phyloP scores from a whole-genome alignment of 176 grass and related monocot genomes.

The Carex littledalei region DNA sequence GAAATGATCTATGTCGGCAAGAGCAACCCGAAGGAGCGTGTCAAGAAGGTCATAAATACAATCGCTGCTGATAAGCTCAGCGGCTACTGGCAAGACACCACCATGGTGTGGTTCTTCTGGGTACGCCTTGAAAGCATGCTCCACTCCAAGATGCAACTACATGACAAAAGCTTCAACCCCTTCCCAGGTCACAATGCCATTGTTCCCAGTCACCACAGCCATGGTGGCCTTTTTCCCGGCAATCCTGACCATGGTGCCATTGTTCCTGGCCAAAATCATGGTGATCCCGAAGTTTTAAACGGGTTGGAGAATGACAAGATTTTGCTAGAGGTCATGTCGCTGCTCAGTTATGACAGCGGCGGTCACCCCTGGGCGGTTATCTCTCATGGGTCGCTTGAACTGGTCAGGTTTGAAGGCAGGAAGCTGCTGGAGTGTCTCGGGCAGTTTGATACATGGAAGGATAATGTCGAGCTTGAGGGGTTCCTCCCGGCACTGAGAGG shows the following conservation, averaged over 20 bases:
- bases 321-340: constrained; percentile 35
- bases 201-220: not conserved
- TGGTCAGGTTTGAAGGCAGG: constrained; percentile 22
- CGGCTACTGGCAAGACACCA: constrained; percentile 32
- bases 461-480: not conserved
- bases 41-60: constrained; percentile 10
- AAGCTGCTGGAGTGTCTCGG: constrained; percentile 29
- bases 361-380: not conserved
- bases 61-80: constrained; percentile 34
- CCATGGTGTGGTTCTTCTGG: constrained; percentile 53
- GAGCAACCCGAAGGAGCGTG: constrained; percentile 35
- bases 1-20: constrained; percentile 52
- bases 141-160: constrained; percentile 40
- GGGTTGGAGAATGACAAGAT: constrained; percentile 32
- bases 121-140: constrained; percentile 46
- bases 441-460: constrained; percentile 30
- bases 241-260: not conserved
- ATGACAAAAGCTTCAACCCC: constrained; percentile 1
- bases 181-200: too few relatives aligned
- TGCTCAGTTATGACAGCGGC: constrained; percentile 37
- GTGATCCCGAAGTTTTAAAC: not conserved
- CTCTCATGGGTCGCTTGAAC: constrained; percentile 23
- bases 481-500: constrained; percentile 27
- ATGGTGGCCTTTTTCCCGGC: not conserved
- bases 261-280: not conserved